A percentile compares a stretch with the other conserved stretches of the same genome.
These are phyloP conservation scores for Pugionium cornutum DNA, from an alignment of 345 rosid genomes.

Conservation along the genomic window DNA sequence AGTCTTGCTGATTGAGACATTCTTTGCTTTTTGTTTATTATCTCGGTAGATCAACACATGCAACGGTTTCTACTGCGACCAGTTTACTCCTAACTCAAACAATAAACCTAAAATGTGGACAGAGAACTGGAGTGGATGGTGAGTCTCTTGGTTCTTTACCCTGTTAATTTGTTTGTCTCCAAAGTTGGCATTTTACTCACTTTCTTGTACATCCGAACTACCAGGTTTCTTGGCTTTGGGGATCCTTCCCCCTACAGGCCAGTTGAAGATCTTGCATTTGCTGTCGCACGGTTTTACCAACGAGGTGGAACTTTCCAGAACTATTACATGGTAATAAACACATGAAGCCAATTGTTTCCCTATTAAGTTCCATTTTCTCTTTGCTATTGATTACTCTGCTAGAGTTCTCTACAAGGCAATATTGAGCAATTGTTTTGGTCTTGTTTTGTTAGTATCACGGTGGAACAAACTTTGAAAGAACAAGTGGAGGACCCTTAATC, in stretches of 20 bases:
- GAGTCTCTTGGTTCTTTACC: slow-evolving; percentile 25
- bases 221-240: slow-evolving; percentile 78
- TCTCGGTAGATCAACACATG: slow-evolving; percentile 82
- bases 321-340: slow-evolving; percentile 77
- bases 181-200: slow-evolving; percentile 18
- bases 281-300: slow-evolving; percentile 91
- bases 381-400: slow-evolving; percentile 10
- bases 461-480: slow-evolving; percentile 87
- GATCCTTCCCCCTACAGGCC: slow-evolving; percentile 88
- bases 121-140: slow-evolving; percentile 99
- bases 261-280: slow-evolving; percentile 86
- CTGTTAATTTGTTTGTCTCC: slow-evolving; percentile 8
- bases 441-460: slow-evolving; percentile 72
- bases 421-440: slow-evolving; percentile 27
- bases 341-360: background rate
- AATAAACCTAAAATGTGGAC: slow-evolving; percentile 96
- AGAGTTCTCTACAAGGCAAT: slow-evolving; percentile 7
- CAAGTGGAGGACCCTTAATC: slow-evolving; percentile 89
- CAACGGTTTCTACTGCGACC: slow-evolving; percentile 96
- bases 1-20: slow-evolving; percentile 10
- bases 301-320: slow-evolving; percentile 96
- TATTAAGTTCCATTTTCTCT: background rate
- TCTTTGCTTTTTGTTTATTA: slow-evolving; percentile 10
- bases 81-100: slow-evolving; percentile 87
- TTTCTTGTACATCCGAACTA: slow-evolving; percentile 25